Base-by-base conservation (phyloP, 208 protist genomes). In the Leptomonas seymouri region DNA sequence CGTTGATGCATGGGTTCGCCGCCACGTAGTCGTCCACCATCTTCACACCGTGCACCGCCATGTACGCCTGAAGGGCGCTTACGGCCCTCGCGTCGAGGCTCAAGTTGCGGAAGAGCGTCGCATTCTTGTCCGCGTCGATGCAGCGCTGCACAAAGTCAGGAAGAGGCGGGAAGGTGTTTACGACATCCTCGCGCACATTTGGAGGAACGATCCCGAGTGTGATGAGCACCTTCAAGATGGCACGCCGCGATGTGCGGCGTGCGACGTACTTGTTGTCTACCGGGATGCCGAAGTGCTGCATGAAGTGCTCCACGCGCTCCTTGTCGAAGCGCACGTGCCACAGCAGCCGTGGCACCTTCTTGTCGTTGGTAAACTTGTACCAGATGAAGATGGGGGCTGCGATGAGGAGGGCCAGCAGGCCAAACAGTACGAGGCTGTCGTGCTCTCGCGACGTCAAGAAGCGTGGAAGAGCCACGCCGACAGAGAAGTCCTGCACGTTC, bases 361-460 rank as follows among this genome's bases (percentile, higher is more conserved):
- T 82, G 77, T 87, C 80, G 57, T 80, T 82, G 2, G 78, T 84
- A 55, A 94, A 91, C 39, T 88, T 89, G 77, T 91, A 94, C 87
- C 89, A 97, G 20, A 94, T 62, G 50, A 88, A 62, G 45, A 90
- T 65, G 11, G 91, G 91, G 0, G 82, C 58, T 1, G 73, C 78
- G 60, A 97, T 78, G 61, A 97, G 86, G 51, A 97, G 41, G 42
- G 69, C 77, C 21, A 97, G 85, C 14, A 97, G 84, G 28, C 91
- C 80, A 62, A 97, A 95, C 21, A 97, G 68, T 4, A 97, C 91
- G n/a, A 93, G 65, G 12, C 84, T 87, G 81, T 94, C 91, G 63
- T 97, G 86, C 72, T 97, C 77, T 36, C 88, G 85, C n/a, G 87
- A 93, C 4, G 84, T 94, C 50, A 97, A 58, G 61, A 97, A 97